Conservation (phyloP, 2,329 filamentous ascomycete genomes). For the Emmonsia crescens region DNA sequence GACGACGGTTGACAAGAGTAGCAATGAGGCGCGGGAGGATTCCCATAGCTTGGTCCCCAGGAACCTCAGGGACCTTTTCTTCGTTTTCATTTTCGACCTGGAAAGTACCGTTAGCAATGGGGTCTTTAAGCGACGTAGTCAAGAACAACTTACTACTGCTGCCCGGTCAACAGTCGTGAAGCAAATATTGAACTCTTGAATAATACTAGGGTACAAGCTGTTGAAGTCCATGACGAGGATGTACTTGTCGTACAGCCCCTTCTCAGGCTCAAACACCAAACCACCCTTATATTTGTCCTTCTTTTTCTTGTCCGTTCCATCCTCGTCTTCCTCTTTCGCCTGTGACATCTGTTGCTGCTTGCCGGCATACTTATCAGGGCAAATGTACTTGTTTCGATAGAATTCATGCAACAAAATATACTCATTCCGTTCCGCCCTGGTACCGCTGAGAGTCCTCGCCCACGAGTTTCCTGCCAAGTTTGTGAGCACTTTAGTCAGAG, state of each 20-base stretch:
- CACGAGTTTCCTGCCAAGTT: slow-evolving; percentile 97
- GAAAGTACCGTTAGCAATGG: neutral
- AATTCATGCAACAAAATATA: slow-evolving; percentile 99
- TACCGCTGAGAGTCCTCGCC: slow-evolving; percentile 91
- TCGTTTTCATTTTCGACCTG: slow-evolving; percentile 57
- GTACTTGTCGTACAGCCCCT: slow-evolving; percentile 95
- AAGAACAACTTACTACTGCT: slow-evolving; percentile 47
- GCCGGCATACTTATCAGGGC: slow-evolving; percentile 83
- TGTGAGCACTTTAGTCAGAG: slow-evolving; percentile 87
- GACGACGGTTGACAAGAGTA: slow-evolving; percentile 76
- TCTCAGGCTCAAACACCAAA: slow-evolving; percentile 95
- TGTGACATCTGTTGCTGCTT: slow-evolving; percentile 62
- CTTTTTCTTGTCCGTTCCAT: slow-evolving; percentile 68
- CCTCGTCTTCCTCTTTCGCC: slow-evolving; percentile 61
- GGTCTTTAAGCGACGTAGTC: neutral
- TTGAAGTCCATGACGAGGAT: slow-evolving; percentile 99
- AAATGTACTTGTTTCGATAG: slow-evolving; percentile 93
- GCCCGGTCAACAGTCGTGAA: slow-evolving; percentile 90
- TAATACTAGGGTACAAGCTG: slow-evolving; percentile 95
- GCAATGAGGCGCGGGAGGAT: slow-evolving; percentile 85
- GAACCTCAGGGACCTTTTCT: slow-evolving; percentile 80
- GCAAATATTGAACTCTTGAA: slow-evolving; percentile 98
- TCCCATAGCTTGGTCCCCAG: slow-evolving; percentile 63
- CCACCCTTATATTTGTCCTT: slow-evolving; percentile 99
- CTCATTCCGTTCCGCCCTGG: slow-evolving; percentile 92